Evolutionary conservation across 2,329 filamentous ascomycete species (phyloP), one percentile per base, ranked within the genome.

Genomic region (Myriosclerotinia scirpicola): DNA sequence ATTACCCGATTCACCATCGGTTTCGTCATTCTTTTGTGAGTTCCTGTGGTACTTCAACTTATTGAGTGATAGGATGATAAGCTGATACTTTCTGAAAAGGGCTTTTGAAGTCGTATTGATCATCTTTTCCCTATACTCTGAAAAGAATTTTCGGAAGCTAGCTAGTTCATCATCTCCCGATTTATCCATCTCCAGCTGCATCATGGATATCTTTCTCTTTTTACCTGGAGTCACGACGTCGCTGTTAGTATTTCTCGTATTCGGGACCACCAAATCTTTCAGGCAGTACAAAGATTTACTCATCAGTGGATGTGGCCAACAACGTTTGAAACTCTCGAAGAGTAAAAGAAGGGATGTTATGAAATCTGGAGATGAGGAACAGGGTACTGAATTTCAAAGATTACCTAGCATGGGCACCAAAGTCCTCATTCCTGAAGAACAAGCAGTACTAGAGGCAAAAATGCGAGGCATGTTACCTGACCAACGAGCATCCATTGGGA

Each of bases 1-100:
- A 70, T 83, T 7, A 74, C 79, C 8, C 79, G 81, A 12, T 83
- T 83, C 68, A 77, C 77, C 1, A 76, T 82, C 15, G 80, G 76
- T 2, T 82, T 82, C 66, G 65, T 79, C 3, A 75, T 80, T 14
- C 70, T 82, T 53, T 74, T 70, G 73, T 75, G 11, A 46, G 40
- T 64, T 26, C 50, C 15, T 34, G 14, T 65, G 14, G n/a, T 12
- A 0, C 5, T 22, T 11, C 20, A 30, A 9, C 11, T 7, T 17
- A 34, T 46, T 22, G 7, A 50, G n/a, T 61, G 8, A n/a, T n/a
- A 8, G 48, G 12, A 53, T 34, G 26, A 60, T 70, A 59, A 71
- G 52, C 44, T 60, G 14, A 46, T n/a, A 12, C 42, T 34, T 38
- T 6, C n/a, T 11, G 2, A 15, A 36, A 48, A 76, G 77, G 5